These are phyloP conservation scores for Amanita pallidorosea DNA, from an alignment of 768 basidiomycete species.

Conservation along the genomic window DNA sequence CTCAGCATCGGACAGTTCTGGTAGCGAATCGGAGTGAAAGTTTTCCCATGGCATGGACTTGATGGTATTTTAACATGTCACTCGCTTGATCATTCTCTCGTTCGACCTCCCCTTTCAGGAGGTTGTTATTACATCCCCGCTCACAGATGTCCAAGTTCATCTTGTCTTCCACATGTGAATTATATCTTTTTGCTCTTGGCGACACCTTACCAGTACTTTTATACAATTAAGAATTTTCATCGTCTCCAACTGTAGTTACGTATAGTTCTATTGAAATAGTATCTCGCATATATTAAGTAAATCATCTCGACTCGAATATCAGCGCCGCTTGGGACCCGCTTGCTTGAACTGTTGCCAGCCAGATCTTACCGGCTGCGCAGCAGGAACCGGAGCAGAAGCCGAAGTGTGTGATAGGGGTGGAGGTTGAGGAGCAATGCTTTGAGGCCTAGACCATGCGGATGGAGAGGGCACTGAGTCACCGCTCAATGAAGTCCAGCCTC, in stretches of 20 bases:
- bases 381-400: conserved; percentile 8
- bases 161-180: neutral
- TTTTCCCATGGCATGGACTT: conserved; percentile 6
- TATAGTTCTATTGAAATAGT: conserved; percentile 19
- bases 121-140: neutral
- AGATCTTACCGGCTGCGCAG: conserved; percentile 25
- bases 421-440: neutral
- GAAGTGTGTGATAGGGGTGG: conserved; percentile 4
- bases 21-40: conserved; percentile 70
- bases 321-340: conserved; percentile 20
- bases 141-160: neutral
- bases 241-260: conserved; percentile 37
- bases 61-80: conserved; percentile 11
- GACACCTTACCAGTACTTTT: conserved; percentile 2
- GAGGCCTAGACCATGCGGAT: neutral
- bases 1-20: conserved; percentile 65
- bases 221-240: conserved; percentile 7
- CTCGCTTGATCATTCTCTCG: conserved; percentile 10
- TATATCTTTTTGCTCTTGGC: conserved; percentile 4
- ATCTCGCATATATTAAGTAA: conserved; percentile 22
- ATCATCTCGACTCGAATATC: conserved; percentile 4
- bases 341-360: conserved; percentile 55
- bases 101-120: neutral
- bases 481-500: conserved; percentile 62
- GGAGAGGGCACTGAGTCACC: conserved; percentile 14